Percentiles rank a stretch among this genome's conserved stretches.
Evolutionary conservation across 495 filamentous ascomycete species (phyloP).

Genomic region (Friedmanniomyces simplex): DNA sequence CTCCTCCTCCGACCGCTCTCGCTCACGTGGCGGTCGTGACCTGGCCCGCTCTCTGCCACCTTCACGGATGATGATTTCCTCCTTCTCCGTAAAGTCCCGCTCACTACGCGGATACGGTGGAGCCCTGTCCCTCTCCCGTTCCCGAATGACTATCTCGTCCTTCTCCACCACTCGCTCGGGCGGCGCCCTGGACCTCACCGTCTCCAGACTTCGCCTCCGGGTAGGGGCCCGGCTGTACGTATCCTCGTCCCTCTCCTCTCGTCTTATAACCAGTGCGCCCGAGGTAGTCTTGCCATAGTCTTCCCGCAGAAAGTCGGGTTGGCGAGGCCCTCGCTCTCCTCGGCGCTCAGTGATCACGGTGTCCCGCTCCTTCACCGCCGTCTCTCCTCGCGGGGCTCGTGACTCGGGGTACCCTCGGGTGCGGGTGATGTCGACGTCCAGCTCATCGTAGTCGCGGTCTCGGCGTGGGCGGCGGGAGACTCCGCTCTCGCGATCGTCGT

Average conservation of each 20-base stretch:
- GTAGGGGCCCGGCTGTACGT: slow-evolving; percentile 16
- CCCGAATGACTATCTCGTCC: slow-evolving; percentile 9
- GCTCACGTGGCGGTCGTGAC: slow-evolving; percentile 1
- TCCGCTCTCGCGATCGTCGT: slow-evolving; percentile 39
- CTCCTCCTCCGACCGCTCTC: slow-evolving; percentile 8
- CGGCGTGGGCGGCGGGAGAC: slow-evolving; percentile 30
- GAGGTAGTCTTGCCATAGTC: slow-evolving; percentile 39
- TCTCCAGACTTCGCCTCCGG: slow-evolving; percentile 16
- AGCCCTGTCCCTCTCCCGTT: background rate
- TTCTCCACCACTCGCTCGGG: slow-evolving; percentile 23
- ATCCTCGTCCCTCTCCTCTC: slow-evolving; percentile 24
- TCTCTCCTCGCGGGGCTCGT: slow-evolving; percentile 23
- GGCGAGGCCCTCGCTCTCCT: slow-evolving; percentile 28
- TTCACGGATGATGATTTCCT: slow-evolving; percentile 5
- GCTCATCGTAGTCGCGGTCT: slow-evolving; percentile 29
- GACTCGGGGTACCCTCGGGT: slow-evolving; percentile 11
- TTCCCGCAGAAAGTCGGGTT: slow-evolving; percentile 46
- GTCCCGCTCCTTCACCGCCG: slow-evolving; percentile 16
- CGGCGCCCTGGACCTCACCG: slow-evolving; percentile 18
- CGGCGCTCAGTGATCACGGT: slow-evolving; percentile 30
- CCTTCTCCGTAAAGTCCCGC: background rate
- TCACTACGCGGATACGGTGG: slow-evolving; percentile 14
- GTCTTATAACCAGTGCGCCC: slow-evolving; percentile 38
- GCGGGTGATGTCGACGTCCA: slow-evolving; percentile 29
- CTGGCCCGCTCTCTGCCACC: background rate